These are phyloP conservation scores for Sporothrix inflata DNA, from an alignment of 2,329 filamentous ascomycete species.

Conservation along the genomic window DNA sequence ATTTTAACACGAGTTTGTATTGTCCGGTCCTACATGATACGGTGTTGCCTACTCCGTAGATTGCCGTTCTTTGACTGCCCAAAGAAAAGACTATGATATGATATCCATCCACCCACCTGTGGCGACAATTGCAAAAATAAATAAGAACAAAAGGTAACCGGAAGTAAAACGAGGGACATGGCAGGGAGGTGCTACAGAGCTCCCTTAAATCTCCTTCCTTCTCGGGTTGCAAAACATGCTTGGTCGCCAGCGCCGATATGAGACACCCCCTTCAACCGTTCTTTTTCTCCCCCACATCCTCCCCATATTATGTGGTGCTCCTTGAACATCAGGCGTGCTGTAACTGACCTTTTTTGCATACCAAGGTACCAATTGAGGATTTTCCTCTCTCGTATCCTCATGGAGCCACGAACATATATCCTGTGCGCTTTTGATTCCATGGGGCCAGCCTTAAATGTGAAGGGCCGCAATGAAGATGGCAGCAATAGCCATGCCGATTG, in stretches of 20 bases:
- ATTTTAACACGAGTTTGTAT: neutral
- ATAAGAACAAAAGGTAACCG: neutral
- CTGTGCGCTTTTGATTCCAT: neutral
- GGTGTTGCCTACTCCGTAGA: slow-evolving; percentile 10
- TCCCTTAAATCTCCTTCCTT: neutral
- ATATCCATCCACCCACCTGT: slow-evolving; percentile 21
- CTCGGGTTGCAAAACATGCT: slow-evolving; percentile 14
- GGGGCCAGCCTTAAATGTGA: neutral
- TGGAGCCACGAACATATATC: neutral
- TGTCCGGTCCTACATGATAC: slow-evolving; percentile 14
- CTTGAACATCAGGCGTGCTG: neutral
- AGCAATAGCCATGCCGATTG: slow-evolving; percentile 44
- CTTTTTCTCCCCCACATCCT: neutral
- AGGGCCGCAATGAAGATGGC: slow-evolving; percentile 41
- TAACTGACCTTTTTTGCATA: neutral
- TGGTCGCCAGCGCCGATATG: neutral
- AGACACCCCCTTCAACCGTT: slow-evolving; percentile 4
- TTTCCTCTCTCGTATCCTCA: neutral
- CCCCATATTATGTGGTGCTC: slow-evolving; percentile 2
- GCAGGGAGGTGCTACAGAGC: neutral
- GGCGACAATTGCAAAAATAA: slow-evolving; percentile 23
- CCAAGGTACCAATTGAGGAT: neutral
- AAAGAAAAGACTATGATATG: slow-evolving; percentile 19
- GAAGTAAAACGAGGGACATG: slow-evolving; percentile 1
- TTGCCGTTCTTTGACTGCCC: neutral